Evolutionary conservation across 2,329 filamentous ascomycete genomes (phyloP), one percentile per base, ranked within the genome.

Genomic region (Sporothrix sp.): DNA sequence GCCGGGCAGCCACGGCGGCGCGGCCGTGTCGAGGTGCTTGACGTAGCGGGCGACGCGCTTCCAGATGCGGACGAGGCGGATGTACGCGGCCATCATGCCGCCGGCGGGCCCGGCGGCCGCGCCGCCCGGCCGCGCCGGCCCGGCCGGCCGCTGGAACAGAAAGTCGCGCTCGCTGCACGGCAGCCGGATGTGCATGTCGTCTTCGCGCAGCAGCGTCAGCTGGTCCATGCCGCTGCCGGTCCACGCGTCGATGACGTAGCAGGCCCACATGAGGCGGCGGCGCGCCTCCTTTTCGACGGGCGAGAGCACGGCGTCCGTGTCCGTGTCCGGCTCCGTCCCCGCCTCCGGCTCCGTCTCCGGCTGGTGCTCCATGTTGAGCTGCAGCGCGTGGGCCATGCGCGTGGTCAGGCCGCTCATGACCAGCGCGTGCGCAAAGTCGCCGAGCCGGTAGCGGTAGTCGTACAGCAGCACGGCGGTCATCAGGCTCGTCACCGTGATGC

Each of bases 81-180:
- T 66, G 51, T 70, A 70, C 53, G 69, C 68, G 9, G 68, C 66
- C 67, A 69, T 69, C 54, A 70, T 68, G 16, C 67, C 68, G 14
- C 7, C 23, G 42, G 37, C 27, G 4, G 30, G 21, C 13, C 5
- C 16, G 4, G 9, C 16, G 13, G 4, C n/a, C 5, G 46, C 7
- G 18, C 45, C 48, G 8, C 28, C 14, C 10, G 46, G 27, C 7
- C 11, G 14, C 5, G 11, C 33, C 11, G 33, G 32, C 2, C 14
- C 27, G 10, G 38, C 33, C 2, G 25, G 2, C 3, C 49, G 49
- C 28, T 47, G 40, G 28, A 78, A 78, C 58, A 80, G 75, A 51
- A 73, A 74, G 52, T 72, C 71, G 2, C 68, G 66, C 59, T 74
- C 71, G 54, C 73, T 72, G 57, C 70, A 74, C 0, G 71, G 71